Evolutionary conservation across 805 yeast genomes (phyloP), one percentile per base, ranked within the genome.

Genomic region (Debaryomyces tyrocola): DNA sequence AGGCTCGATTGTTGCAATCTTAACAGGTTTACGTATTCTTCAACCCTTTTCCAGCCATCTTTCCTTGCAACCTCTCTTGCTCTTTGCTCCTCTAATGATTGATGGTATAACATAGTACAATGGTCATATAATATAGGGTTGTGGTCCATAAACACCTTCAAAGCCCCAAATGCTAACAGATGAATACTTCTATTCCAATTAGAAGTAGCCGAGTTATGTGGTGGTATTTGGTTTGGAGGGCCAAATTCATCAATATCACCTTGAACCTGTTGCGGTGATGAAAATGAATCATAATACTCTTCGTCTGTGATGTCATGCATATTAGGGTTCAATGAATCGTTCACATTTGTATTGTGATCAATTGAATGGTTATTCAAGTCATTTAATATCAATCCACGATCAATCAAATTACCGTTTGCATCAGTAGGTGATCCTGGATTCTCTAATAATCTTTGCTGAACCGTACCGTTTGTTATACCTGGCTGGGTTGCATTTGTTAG

Each of bases 121-220:
- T 90, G 91, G 63, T 91, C 97, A 67, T 89, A 94, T 20, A 92
- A 74, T 7, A 85, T 84, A 12, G 96, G 96, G 64, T 91, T 91
- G 43, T 94, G 85, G 59, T 92, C 97, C 83, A 91, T 82, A 60
- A 94, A 91, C 46, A 89, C 85, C 64, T 90, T 90, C 57, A 94
- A 75, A 0, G 98, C 97, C 47, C 87, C 87, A 69, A 82, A 90
- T 1, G 96, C 95, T 75, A 92, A 80, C 41, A 89, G 83, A 55
- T 92, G 94, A 37, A 94, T 91, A 33, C 96, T 90, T 58, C 94
- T 80, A 66, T 94, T 94, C 99, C 99, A 94, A 58, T 87, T 92
- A 36, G 78, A 69, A 6, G 79, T 72, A 28, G 77, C 77, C 35
- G 74, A 70, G 48, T 73, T 73, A 51, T 72, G 77, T 33, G 70